Percentiles rank a stretch among this genome's conserved stretches.
phyloP scores from a whole-genome alignment of 768 basidiomycete genomes.

The Strobilomyces echinocephalus region DNA sequence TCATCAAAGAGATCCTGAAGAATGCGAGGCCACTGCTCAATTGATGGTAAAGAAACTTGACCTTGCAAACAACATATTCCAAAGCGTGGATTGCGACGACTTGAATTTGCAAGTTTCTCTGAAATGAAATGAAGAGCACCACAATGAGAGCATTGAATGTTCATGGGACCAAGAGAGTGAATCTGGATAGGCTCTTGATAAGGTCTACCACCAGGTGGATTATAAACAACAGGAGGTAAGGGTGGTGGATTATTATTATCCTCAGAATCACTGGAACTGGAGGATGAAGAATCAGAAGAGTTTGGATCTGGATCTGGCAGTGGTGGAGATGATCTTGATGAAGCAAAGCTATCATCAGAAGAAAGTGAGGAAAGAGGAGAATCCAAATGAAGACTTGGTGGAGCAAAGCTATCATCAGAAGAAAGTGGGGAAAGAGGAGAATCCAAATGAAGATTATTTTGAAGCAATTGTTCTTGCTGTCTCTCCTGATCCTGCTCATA shows the following conservation, averaged over 20 bases:
- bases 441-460: not conserved
- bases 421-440: not conserved
- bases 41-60: conserved; percentile 17
- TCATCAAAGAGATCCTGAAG: conserved; percentile 15
- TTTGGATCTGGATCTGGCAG: not conserved
- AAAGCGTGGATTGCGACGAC: too few relatives aligned
- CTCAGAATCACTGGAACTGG: not conserved
- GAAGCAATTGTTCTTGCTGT: not conserved
- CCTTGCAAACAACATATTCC: conserved; percentile 28
- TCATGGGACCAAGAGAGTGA: conserved; percentile 5
- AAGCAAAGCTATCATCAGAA: too few relatives aligned
- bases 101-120: too few relatives aligned
- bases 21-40: conserved; percentile 17
- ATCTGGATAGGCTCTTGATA: conserved; percentile 10
- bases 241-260: not conserved
- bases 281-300: not conserved
- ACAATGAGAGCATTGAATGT: conserved; percentile 10
- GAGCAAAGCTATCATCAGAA: too few relatives aligned
- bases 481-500: conserved; percentile 2
- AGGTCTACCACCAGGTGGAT: conserved; percentile 8
- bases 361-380: too few relatives aligned
- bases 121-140: conserved; percentile 16
- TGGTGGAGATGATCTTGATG: too few relatives aligned
- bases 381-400: too few relatives aligned
- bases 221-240: not conserved